A percentile compares a stretch with the other conserved stretches of the same genome.
Evolutionary conservation across 805 yeast species (phyloP).

Genomic region (Kuraishia borneana): DNA sequence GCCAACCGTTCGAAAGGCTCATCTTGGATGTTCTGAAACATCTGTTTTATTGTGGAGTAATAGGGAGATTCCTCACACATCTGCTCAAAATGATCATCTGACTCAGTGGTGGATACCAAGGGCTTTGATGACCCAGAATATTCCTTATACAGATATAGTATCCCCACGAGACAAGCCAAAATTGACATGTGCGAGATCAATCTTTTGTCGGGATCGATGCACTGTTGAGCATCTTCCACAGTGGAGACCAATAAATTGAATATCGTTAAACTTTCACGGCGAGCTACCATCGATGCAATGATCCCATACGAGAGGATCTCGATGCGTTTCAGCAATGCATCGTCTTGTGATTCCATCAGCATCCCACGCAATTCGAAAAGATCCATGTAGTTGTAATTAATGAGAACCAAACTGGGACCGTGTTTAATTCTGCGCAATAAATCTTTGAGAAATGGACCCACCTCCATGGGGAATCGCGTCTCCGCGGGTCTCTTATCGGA

Average conservation of each 20-base stretch:
- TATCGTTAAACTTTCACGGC: constrained; percentile 15
- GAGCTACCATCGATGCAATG: constrained; percentile 12
- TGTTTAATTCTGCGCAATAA: constrained; percentile 29
- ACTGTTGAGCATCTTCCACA: constrained; percentile 1
- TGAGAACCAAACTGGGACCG: constrained; percentile 26
- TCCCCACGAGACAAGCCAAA: constrained; percentile 8
- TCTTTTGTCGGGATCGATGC: background rate
- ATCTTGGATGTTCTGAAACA: background rate
- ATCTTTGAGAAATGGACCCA: constrained; percentile 13
- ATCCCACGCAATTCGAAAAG: constrained; percentile 15
- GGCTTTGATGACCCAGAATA: background rate
- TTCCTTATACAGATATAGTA: constrained; percentile 8
- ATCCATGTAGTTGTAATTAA: constrained; percentile 32
- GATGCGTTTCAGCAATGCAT: constrained; percentile 2
- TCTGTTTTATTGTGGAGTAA: background rate
- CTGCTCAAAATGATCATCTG: background rate
- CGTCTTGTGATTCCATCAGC: background rate
- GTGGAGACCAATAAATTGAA: constrained; percentile 11
- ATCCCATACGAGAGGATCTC: constrained; percentile 10
- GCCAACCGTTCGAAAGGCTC: constrained; percentile 3
- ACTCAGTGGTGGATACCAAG: background rate
- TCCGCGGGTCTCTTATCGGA: constrained; percentile 1
- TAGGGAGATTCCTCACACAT: constrained; percentile 1
- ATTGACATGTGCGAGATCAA: constrained; percentile 6
- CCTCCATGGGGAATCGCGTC: constrained; percentile 9